Evolutionary conservation across 2,329 filamentous ascomycete species (phyloP), one percentile per base, ranked within the genome.

Genomic region (Cercospora zeina): DNA sequence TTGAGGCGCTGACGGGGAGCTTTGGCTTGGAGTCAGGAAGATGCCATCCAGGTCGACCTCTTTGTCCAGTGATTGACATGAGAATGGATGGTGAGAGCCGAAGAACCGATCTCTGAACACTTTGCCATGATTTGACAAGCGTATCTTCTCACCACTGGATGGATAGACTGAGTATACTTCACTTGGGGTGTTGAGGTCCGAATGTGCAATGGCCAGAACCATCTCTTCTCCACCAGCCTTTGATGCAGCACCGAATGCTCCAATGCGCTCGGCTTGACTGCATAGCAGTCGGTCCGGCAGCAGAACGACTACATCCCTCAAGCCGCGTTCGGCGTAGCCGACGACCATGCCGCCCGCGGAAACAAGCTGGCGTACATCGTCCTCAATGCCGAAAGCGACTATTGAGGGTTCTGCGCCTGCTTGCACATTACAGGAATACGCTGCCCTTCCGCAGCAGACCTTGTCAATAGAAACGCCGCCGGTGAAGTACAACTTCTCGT

Each of bases 101-200:
- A 74, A 67, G 2, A 45, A 49, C 6, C 55, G 49, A 21, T 65
- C 62, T 39, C 58, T 31, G 33, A 73, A 65, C 2, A 50, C 24
- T 16, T 63, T 53, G n/a, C 71, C 68, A 60, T 75, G 68, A 31
- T 65, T 37, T 14, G 67, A 68, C 19, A 69, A 58, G 33, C 65
- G 53, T 8, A 69, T 60, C 50, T 63, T n/a, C 19, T 55, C 63
- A 4, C 56, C 58, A 3, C 53, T 63, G 7, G 69, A 67, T 1
- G 66, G 61, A n/a, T 66, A 68, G 6, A 67, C 68, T 19, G 72
- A 66, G 65, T 68, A 75, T 24, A 76, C 69, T 61, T 77, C 74
- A 13, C 59, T 49, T 0, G 74, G 74, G 16, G 65, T 59, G 59
- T 72, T 70, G 54, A 70, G 60, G 39, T 70, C 67, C 31, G 70